Base-by-base conservation (phyloP, 2,329 filamentous ascomycete genomes). In the Fusarium armeniacum region DNA sequence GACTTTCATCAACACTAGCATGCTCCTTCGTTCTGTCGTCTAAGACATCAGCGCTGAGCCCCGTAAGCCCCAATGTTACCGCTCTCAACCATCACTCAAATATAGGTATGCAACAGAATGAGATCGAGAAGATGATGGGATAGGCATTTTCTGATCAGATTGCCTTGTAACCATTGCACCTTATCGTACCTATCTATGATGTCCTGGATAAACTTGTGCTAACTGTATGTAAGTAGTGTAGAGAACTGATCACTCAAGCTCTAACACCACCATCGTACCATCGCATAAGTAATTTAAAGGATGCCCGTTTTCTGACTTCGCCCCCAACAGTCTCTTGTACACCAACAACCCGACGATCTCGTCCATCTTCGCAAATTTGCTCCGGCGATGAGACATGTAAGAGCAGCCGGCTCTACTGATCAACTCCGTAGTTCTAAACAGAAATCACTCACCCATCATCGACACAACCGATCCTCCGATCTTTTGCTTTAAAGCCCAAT, bases 41-140 rank as follows among this genome's bases (percentile, higher is more conserved):
- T 67, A 59, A 67, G 57, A 53, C 58, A 33, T 45, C 62, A 67
- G 52, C 43, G 57, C 67, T 69, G 55, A 67, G 56, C 67, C 67
- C 67, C 50, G 67, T 70, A 53, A 70, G 67, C 62, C 62, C 62
- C 52, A 51, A 58, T 22, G 65, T 58, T 30, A 58, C 26, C 28
- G 26, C 45, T 46, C 41, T 38, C 40, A 47, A 44, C 62, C 33
- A 16, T 28, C 4, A 20, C 24, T 41, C 33, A 16, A 35, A 38
- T 35, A 40, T 51, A n/a, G n/a, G n/a, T n/a, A 13, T 51, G 20
- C 32, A 46, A 30, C 30, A 50, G 58, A 12, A 30, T 18, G 51
- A 40, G 40, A n/a, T 6, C 18, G 18, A 28, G 35, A 38, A 36
- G 35, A 65, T 20, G 46, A 54, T 16, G 12, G 13, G n/a, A 43